Percentiles rank a stretch among this genome's conserved stretches.
These are phyloP conservation scores for Globisporangium paddicum DNA, from an alignment of 352 stramenopile species.

Conservation along the genomic window DNA sequence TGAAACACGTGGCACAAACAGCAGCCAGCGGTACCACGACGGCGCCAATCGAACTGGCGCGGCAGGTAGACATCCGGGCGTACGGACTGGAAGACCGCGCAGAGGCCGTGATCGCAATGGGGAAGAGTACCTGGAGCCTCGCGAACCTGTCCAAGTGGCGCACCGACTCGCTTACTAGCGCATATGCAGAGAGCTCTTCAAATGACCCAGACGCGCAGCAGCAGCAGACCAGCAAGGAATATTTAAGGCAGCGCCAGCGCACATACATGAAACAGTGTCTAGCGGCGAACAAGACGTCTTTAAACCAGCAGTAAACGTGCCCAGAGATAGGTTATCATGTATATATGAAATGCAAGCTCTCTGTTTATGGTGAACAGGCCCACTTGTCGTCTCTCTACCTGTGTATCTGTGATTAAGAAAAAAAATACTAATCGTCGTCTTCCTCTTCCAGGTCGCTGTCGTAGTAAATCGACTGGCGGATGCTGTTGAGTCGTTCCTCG, in stretches of 20 bases:
- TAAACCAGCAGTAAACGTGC: neutral
- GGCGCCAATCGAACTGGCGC: conserved; percentile 9
- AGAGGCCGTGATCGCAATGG: conserved; percentile 56
- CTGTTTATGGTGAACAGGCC: neutral
- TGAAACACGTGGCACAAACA: neutral
- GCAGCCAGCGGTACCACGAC: neutral
- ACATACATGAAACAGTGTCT: conserved; percentile 55
- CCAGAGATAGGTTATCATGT: neutral
- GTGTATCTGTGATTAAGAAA: neutral
- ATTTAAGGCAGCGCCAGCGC: conserved; percentile 63
- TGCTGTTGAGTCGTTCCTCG: conserved; percentile 53
- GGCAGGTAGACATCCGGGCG: conserved; percentile 48
- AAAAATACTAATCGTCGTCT: conserved; percentile 36
- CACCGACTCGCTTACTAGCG: conserved; percentile 23
- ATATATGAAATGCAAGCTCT: neutral
- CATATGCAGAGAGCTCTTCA: neutral
- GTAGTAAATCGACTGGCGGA: conserved; percentile 83
- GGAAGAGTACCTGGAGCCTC: conserved; percentile 47
- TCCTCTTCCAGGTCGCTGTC: conserved; percentile 82
- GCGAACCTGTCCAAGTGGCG: conserved; percentile 63
- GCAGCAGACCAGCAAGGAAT: conserved; percentile 28
- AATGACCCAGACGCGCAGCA: neutral
- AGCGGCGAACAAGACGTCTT: neutral
- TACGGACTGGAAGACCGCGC: conserved; percentile 77
- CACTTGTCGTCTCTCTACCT: neutral